phyloP scores from a whole-genome alignment of 2,329 filamentous ascomycete genomes.

The Fusarium sp. region DNA sequence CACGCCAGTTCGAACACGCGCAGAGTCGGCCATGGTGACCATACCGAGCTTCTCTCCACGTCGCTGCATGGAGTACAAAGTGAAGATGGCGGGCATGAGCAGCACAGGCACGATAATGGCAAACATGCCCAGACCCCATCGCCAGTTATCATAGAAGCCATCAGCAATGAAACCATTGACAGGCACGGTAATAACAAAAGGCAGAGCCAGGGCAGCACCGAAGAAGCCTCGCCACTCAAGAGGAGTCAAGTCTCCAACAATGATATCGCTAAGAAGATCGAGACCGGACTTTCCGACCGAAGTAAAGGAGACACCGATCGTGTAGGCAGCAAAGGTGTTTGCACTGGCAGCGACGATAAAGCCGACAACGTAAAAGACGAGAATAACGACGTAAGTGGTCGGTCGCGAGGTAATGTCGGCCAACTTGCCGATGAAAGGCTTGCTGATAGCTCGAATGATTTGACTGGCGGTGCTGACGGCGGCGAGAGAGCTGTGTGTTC shows the following conservation, averaged over 20 bases:
- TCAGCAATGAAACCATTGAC: constrained; percentile 58
- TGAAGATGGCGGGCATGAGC: constrained; percentile 64
- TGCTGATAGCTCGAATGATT: constrained; percentile 55
- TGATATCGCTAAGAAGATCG: constrained; percentile 47
- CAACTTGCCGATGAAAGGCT: constrained; percentile 55
- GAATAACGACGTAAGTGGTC: constrained; percentile 54
- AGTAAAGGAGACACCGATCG: constrained; percentile 53
- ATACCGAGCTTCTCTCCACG: constrained; percentile 68
- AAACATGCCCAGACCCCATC: constrained; percentile 63
- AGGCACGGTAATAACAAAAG: constrained; percentile 54
- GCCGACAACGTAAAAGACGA: constrained; percentile 53
- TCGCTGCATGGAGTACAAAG: constrained; percentile 68
- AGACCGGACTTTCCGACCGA: constrained; percentile 54
- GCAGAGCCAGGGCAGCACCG: constrained; percentile 44
- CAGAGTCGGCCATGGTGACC: constrained; percentile 49
- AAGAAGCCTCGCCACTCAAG: constrained; percentile 55
- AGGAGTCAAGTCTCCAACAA: constrained; percentile 52
- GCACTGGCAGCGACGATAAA: constrained; percentile 51
- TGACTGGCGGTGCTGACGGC: constrained; percentile 47
- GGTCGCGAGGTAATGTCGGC: constrained; percentile 54
- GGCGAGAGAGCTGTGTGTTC: constrained; percentile 31
- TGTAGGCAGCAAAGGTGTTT: constrained; percentile 46
- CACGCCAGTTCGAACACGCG: constrained; percentile 35
- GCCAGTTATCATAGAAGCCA: constrained; percentile 61
- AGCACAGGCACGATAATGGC: constrained; percentile 70